phyloP scores from a whole-genome alignment of 768 basidiomycete genomes.

The Macrolepiota albuminosa region DNA sequence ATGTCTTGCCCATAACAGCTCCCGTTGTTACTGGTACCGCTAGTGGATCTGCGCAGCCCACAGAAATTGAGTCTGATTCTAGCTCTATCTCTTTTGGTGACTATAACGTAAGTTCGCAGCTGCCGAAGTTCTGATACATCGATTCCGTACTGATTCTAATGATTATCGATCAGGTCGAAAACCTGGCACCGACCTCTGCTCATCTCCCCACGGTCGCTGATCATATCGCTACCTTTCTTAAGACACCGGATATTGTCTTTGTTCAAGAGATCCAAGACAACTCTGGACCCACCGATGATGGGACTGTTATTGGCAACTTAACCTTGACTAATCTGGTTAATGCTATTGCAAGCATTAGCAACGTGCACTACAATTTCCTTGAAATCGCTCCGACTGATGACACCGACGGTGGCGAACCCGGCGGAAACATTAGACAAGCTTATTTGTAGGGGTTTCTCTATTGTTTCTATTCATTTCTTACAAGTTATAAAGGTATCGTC shows the following conservation, averaged over 20 bases:
- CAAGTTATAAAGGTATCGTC: conserved; percentile 32
- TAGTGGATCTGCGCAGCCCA: conserved; percentile 28
- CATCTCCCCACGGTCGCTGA: conserved; percentile 45
- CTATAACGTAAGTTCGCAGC: conserved; percentile 44
- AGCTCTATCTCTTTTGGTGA: conserved; percentile 49
- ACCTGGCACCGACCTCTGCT: conserved; percentile 44
- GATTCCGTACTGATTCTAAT: not conserved
- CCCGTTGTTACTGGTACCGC: conserved; percentile 40
- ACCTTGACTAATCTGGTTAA: conserved; percentile 45
- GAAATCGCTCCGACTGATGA: conserved; percentile 48
- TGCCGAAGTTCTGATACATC: not conserved
- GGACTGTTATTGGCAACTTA: conserved; percentile 46
- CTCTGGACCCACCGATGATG: conserved; percentile 47
- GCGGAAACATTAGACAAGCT: conserved; percentile 59
- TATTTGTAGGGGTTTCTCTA: conserved; percentile 37
- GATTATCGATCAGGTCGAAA: conserved; percentile 40
- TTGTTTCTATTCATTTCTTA: not conserved
- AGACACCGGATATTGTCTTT: conserved; percentile 55
- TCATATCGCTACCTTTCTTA: conserved; percentile 47
- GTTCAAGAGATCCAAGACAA: conserved; percentile 65
- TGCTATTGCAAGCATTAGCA: conserved; percentile 40
- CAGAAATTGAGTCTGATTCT: conserved; percentile 30
- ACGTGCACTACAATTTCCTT: conserved; percentile 43
- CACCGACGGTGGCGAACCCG: conserved; percentile 56
- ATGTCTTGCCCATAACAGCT: conserved; percentile 53